These are phyloP conservation scores for Neopestalotiopsis sp. DNA, from an alignment of 2,329 filamentous ascomycete species.

Conservation along the genomic window DNA sequence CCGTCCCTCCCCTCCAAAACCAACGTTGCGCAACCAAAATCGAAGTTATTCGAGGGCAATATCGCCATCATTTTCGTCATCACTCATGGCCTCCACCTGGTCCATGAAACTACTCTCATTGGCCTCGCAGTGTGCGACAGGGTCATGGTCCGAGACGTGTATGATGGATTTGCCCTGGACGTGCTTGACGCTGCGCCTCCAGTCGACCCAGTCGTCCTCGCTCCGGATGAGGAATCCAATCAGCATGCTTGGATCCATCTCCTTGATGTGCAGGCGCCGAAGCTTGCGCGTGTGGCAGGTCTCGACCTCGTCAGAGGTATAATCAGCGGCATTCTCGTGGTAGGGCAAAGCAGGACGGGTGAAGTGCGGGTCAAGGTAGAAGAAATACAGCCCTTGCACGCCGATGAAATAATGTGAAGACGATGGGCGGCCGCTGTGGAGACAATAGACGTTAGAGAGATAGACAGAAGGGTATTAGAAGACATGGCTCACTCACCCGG, in stretches of 20 bases:
- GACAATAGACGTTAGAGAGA: slow-evolving; percentile 16
- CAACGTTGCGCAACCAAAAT: background rate
- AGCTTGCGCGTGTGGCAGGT: slow-evolving; percentile 88
- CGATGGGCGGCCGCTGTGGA: slow-evolving; percentile 81
- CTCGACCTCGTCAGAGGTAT: slow-evolving; percentile 74
- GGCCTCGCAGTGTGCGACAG: slow-evolving; percentile 61
- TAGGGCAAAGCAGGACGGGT: slow-evolving; percentile 78
- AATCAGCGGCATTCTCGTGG: slow-evolving; percentile 58
- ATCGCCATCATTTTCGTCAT: slow-evolving; percentile 68
- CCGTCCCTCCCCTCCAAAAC: background rate
- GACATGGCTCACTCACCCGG: slow-evolving; percentile 66
- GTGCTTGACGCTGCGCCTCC: slow-evolving; percentile 77
- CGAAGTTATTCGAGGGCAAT: slow-evolving; percentile 8
- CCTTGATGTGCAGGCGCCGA: slow-evolving; percentile 79
- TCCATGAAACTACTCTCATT: slow-evolving; percentile 78
- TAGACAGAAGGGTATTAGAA: background rate
- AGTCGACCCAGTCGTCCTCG: slow-evolving; percentile 82
- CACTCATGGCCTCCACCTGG: slow-evolving; percentile 88
- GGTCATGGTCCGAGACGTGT: slow-evolving; percentile 77
- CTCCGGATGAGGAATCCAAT: slow-evolving; percentile 88
- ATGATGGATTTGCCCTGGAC: slow-evolving; percentile 85
- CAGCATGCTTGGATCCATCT: slow-evolving; percentile 98
- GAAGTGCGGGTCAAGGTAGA: slow-evolving; percentile 93
- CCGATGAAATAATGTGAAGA: slow-evolving; percentile 74
- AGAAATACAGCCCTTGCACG: slow-evolving; percentile 74